Percentiles rank a stretch among this genome's conserved stretches.
Evolutionary conservation across 306 rosid genomes (phyloP).

Genomic region (Canavalia ensiformis): DNA sequence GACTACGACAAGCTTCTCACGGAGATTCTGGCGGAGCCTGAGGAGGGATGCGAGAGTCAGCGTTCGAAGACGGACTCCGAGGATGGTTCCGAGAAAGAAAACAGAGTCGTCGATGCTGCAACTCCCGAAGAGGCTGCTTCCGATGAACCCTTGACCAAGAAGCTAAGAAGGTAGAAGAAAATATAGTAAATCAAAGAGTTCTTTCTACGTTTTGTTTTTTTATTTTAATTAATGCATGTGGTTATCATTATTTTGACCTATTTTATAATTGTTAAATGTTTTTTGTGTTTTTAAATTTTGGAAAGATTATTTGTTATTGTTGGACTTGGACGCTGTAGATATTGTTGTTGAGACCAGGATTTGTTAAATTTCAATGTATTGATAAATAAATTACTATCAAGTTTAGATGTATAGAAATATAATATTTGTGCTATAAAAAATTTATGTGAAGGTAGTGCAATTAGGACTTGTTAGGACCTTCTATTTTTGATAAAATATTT

Average conservation of each 20-base stretch:
- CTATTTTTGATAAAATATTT: no score
- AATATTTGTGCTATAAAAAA: no score
- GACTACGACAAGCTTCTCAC: conserved; percentile 55
- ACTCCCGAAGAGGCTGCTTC: conserved; percentile 49
- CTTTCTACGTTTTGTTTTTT: no score
- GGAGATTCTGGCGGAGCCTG: conserved; percentile 57
- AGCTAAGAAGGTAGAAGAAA: conserved; percentile 62
- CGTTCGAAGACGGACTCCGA: conserved; percentile 27
- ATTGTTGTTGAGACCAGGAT: background rate
- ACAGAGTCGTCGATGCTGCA: conserved; percentile 21
- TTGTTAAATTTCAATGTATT: conserved; percentile 1
- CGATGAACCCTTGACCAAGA: conserved; percentile 63
- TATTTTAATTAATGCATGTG: no score
- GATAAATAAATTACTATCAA: background rate
- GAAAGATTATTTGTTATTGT: background rate
- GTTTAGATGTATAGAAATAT: background rate
- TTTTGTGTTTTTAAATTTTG: background rate
- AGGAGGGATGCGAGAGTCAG: background rate
- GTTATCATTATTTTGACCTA: background rate
- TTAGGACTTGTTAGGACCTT: no score
- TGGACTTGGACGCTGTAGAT: background rate
- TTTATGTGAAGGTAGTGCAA: no score
- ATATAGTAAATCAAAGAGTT: no score
- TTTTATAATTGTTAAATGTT: background rate
- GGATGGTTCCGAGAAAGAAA: conserved; percentile 48